Evolutionary conservation across 306 rosid species (phyloP), one percentile per base, ranked within the genome.

Genomic region (Abrus precatorius): DNA sequence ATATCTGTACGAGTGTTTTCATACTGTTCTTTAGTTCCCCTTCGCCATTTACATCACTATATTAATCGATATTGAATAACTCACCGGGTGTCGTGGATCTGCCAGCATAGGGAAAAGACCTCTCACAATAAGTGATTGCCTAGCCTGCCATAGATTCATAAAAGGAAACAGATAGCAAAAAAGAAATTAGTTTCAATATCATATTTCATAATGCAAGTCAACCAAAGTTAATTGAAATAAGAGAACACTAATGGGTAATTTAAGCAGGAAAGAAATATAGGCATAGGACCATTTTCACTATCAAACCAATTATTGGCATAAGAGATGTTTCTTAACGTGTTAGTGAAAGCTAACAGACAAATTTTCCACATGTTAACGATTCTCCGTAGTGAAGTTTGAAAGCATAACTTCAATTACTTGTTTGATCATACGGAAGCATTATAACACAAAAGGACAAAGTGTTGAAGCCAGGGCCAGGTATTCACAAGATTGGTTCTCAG

Each of bases 71-170:
- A 41, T 49, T 61, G 14, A 45, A 76, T 33, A 61, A 88, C 68
- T 50, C 88, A 95, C 99, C 9, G 97, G 97, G 84, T 95, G 99
- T 20, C 92, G 85, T 38, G 97, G 99, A 88, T 95, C 99, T 53
- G 99, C 99, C 74, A 92, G 95, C 97, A 93, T 84, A 60, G 99
- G 97, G 88, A 92, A 95, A 69, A 95, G 97, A 43, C 97, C 97
- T 85, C 99, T 91, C 52, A 95, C 97, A 50, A 95, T 78, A 75
- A 95, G 97, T 1, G 99, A 95, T 76, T 95, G 99, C 86, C 99
- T 95, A 56, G 99, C 99, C 99, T 95, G 89, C 40, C 79, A 81
- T 32, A 48, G 5, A 63, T 5, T 53, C 66, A 76, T 50, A 30
- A 38, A 66, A 80, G 61, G 48, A 70, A 55, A 71, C 53, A 44